Evolutionary conservation across 306 rosid species (phyloP), one percentile per base, ranked within the genome.

Genomic region (Rubus idaeus): DNA sequence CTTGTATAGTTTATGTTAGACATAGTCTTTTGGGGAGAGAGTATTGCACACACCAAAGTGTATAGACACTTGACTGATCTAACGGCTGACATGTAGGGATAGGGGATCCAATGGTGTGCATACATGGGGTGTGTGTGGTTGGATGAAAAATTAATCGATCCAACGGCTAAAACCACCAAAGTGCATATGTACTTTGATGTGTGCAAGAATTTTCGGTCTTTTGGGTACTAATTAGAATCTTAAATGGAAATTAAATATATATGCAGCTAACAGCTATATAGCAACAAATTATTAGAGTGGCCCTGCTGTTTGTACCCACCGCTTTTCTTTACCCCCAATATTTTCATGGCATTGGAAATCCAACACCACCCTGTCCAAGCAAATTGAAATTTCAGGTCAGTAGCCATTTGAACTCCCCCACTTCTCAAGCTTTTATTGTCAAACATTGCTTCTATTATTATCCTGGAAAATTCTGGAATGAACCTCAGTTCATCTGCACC

Each of bases 331-430:
- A 11, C 39, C 41, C 76, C 40, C 51, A 73, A 8, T 39, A n/a
- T 70, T 58, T 70, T 82, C 69, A 46, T 76, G 23, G 70, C 86
- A 77, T 78, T 75, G 89, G 86, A 72, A 83, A 84, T 73, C 80
- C 79, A 84, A 83, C 75, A 58, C 65, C 75, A 72, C 76, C 69
- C 71, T 76, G 77, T 76, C 61, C 76, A 77, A 76, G 84, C 81
- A 78, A 46, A 81, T 85, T 81, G 80, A 84, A 80, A 82, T 73
- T 80, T 78, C 49, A 71, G 84, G 72, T 61, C 82, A 71, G 80
- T 70, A 61, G 49, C 60, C 64, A 72, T 69, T 62, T 75, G 78
- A 77, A 73, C 63, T 50, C 64, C 68, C 85, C 65, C 76, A 55
- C 52, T 74, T 55, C 57, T 57, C 50, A 81, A 44, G 37, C 51